phyloP scores from a whole-genome alignment of 805 yeast species.

The Trichomonascus vanleenenianus region DNA sequence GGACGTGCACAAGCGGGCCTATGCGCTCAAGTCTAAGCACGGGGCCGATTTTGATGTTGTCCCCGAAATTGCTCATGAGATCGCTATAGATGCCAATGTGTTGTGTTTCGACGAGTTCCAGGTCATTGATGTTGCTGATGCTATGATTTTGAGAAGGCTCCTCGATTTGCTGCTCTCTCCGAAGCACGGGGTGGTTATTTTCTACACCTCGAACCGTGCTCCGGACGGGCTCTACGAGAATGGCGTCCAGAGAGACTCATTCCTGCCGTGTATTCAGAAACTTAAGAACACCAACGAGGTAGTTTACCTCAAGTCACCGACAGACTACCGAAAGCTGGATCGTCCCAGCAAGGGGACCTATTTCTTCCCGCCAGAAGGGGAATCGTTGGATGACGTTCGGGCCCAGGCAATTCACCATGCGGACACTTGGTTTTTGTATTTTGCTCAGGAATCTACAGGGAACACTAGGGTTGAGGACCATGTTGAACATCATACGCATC shows the following conservation, averaged over 20 bases:
- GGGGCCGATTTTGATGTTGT: slow-evolving; percentile 74
- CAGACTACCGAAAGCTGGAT: slow-evolving; percentile 86
- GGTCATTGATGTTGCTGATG: slow-evolving; percentile 97
- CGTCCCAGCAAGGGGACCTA: slow-evolving; percentile 77
- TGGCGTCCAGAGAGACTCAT: slow-evolving; percentile 88
- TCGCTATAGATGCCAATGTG: slow-evolving; percentile 67
- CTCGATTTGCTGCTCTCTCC: slow-evolving; percentile 58
- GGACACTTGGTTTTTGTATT: slow-evolving; percentile 70
- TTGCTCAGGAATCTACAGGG: slow-evolving; percentile 39
- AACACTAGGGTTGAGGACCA: slow-evolving; percentile 31
- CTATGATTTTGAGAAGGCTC: slow-evolving; percentile 83
- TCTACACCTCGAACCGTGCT: slow-evolving; percentile 91
- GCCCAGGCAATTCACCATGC: slow-evolving; percentile 53
- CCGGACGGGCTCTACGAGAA: slow-evolving; percentile 91
- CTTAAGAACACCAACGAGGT: slow-evolving; percentile 70
- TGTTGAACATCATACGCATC: slow-evolving; percentile 29
- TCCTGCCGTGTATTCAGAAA: slow-evolving; percentile 83
- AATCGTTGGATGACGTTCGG: slow-evolving; percentile 44
- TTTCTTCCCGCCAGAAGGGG: slow-evolving; percentile 61
- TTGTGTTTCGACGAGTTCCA: slow-evolving; percentile 96
- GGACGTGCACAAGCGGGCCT: slow-evolving; percentile 77
- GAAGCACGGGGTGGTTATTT: slow-evolving; percentile 70
- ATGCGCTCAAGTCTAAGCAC: slow-evolving; percentile 58
- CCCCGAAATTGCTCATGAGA: slow-evolving; percentile 75
- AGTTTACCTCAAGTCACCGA: slow-evolving; percentile 76